Percentiles rank a stretch among this genome's conserved stretches.
phyloP scores from a whole-genome alignment of 2,329 filamentous ascomycete genomes.

The Bipolaris sorokiniana region DNA sequence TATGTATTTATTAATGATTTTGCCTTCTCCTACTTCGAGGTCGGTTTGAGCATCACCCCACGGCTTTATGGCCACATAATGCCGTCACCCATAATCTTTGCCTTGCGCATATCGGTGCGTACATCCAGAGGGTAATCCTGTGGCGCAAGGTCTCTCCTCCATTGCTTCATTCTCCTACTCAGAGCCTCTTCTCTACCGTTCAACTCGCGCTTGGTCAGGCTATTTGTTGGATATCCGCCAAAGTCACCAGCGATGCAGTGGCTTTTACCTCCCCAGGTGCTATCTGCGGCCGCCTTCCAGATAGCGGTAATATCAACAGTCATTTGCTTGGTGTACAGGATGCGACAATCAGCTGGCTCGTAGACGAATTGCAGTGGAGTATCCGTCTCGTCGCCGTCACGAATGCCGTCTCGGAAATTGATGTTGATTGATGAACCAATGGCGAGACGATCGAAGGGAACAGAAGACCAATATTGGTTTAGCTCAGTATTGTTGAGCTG shows the following conservation, averaged over 20 bases:
- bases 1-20: no score
- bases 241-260: constrained; percentile 45
- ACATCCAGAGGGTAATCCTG: constrained; percentile 47
- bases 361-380: constrained; percentile 67
- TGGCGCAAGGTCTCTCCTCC: constrained; percentile 36
- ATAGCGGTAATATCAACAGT: constrained; percentile 59
- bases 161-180: constrained; percentile 37
- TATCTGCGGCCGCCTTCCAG: constrained; percentile 57
- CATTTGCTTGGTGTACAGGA: constrained; percentile 66
- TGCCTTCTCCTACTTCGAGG: no score
- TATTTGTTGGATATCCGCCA: constrained; percentile 23
- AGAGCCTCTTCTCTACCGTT: constrained; percentile 30
- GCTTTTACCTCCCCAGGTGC: constrained; percentile 40
- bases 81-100: constrained; percentile 26
- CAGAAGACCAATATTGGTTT: constrained; percentile 39
- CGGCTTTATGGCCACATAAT: constrained; percentile 35
- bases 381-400: constrained; percentile 49
- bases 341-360: constrained; percentile 66
- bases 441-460: constrained; percentile 40
- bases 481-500: constrained; percentile 42
- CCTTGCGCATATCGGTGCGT: constrained; percentile 38
- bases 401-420: constrained; percentile 52
- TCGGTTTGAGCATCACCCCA: not conserved
- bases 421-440: constrained; percentile 35
- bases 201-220: constrained; percentile 33